Percentiles rank a stretch among this genome's conserved stretches.
These are phyloP conservation scores for Ceratocystis destructans DNA, from an alignment of 2,329 filamentous ascomycete species.

Conservation along the genomic window DNA sequence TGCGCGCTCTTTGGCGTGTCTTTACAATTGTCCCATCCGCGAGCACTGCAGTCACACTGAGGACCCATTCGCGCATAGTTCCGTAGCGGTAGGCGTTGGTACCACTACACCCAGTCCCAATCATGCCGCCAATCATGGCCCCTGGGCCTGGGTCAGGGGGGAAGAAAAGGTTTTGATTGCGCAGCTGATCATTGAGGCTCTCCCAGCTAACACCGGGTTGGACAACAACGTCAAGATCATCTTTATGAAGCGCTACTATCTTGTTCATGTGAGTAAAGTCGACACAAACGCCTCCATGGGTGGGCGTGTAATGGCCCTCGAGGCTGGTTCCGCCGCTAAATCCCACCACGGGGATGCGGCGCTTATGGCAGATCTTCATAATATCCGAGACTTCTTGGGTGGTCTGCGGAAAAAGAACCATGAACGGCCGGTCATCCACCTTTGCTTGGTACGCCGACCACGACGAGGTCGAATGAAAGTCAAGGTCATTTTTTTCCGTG, in stretches of 20 bases:
- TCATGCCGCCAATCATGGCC: conserved; percentile 84
- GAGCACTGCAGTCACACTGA: conserved; percentile 73
- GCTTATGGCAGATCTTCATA: conserved; percentile 74
- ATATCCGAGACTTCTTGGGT: conserved; percentile 77
- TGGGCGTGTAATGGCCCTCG: conserved; percentile 79
- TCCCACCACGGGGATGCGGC: conserved; percentile 71
- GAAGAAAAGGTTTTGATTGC: conserved; percentile 68
- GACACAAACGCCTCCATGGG: conserved; percentile 68
- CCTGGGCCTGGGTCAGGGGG: conserved; percentile 83
- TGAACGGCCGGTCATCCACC: conserved; percentile 41
- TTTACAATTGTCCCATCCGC: conserved; percentile 84
- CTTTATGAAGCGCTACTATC: conserved; percentile 62
- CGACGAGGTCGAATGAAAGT: conserved; percentile 43
- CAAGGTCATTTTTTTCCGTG: conserved; percentile 42
- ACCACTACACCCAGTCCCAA: conserved; percentile 58
- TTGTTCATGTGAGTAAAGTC: conserved; percentile 79
- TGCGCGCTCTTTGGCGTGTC: conserved; percentile 74
- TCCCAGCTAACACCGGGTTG: conserved; percentile 83
- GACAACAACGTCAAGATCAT: conserved; percentile 62
- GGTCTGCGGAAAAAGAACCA: conserved; percentile 60
- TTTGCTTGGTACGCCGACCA: conserved; percentile 47
- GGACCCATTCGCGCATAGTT: conserved; percentile 89
- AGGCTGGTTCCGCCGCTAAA: conserved; percentile 82
- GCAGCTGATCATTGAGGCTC: conserved; percentile 62
- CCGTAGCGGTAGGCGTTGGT: conserved; percentile 89